Evolutionary conservation across 225 moss, liverwort and hornwort genomes (phyloP), one percentile per base, ranked within the genome.

Genomic region (Neckera pumila): DNA sequence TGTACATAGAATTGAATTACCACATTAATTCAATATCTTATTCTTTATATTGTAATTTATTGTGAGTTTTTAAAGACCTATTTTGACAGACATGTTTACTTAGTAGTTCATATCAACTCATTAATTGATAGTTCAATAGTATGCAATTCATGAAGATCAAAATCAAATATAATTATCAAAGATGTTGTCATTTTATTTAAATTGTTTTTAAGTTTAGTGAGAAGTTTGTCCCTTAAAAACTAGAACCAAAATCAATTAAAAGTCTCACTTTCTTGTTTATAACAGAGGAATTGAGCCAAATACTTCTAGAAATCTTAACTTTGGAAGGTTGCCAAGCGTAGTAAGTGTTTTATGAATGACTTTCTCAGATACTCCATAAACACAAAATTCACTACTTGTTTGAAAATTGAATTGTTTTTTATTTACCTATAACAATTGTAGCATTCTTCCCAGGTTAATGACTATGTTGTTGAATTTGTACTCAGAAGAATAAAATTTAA

Each of bases 161-260:
- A 59, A 8, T 26, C 12, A 18, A 26, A 2, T 27, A 12, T 47
- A 12, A 47, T 47, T 5, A 17, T 11, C 2, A 57, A 17, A 12
- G 16, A 2, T 38, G 4, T 38, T 5, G 1, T 57, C 3, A 17
- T 58, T 40, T 12, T 11, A 5, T 27, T 40, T 13, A 19, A 28
- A 60, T 28, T 9, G 4, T 60, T 58, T 2, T 2, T 12, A 42
- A 18, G 2, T 12, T 40, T 6, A 8, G 17, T 12, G 3, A 79
- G 16, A n/a, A 2, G 15, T 15, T n/a, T 77, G 1, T 15, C 0
- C 15, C 10, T 56, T n/a, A 1, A 17, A 10, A 75, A 9, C 34
- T 0, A 4, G 13, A 36, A 36, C 2, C 3, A 2, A 77, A 36
- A 36, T 15, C 0, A 23, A 22, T 4, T 17, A 23, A 34, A 15